phyloP scores from a whole-genome alignment of 2,329 filamentous ascomycete genomes.

The Aureobasidium leucospermi region DNA sequence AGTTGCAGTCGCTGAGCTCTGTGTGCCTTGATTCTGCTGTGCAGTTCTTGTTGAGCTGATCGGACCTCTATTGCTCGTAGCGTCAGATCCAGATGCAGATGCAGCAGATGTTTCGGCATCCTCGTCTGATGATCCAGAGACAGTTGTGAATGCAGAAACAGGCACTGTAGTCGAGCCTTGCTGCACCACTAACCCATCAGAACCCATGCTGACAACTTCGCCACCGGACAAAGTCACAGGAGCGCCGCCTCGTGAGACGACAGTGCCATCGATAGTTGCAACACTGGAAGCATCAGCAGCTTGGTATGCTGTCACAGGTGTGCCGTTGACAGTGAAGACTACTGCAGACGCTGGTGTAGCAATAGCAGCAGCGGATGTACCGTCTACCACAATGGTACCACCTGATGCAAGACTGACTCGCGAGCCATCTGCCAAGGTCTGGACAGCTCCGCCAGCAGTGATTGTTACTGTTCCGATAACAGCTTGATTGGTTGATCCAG shows the following conservation, averaged over 20 bases:
- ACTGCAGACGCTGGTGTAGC: slow-evolving; percentile 2
- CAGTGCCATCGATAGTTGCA: slow-evolving; percentile 17
- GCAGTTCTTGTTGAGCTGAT: not conserved
- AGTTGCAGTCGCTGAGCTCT: not conserved
- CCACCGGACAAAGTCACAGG: slow-evolving; percentile 17
- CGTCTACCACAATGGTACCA: slow-evolving; percentile 13
- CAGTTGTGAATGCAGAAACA: not conserved
- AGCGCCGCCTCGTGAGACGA: slow-evolving; percentile 15
- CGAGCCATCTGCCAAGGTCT: slow-evolving; percentile 18
- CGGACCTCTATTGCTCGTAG: not conserved
- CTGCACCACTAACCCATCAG: not conserved
- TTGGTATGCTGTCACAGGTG: slow-evolving; percentile 15
- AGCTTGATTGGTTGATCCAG: slow-evolving; percentile 1
- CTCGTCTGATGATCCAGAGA: not conserved
- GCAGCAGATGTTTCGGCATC: not conserved
- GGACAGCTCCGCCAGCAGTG: slow-evolving; percentile 14
- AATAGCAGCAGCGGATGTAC: not conserved
- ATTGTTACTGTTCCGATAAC: slow-evolving; percentile 18
- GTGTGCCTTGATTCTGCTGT: not conserved
- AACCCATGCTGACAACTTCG: slow-evolving; percentile 16
- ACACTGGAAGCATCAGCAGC: not conserved
- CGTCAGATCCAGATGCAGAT: not conserved
- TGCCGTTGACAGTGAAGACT: slow-evolving; percentile 16
- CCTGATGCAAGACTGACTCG: slow-evolving; percentile 15
- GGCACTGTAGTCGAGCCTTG: not conserved